Conservation (phyloP, 2,329 filamentous ascomycete genomes). For the Curvularia sp. region DNA sequence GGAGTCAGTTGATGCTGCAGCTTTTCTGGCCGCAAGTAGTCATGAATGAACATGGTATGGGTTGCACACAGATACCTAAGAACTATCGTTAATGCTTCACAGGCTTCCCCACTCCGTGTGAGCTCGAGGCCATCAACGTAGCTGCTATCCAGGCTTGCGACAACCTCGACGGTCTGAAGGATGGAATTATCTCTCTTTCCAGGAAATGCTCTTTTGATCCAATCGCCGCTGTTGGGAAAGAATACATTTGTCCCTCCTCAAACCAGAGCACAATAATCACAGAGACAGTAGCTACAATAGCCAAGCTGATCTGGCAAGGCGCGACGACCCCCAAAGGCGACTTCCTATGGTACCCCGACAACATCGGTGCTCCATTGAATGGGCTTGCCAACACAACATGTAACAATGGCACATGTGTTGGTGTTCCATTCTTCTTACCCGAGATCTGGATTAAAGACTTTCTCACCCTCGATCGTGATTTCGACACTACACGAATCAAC, state of each 20-base stretch:
- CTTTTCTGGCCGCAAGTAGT: constrained; percentile 34
- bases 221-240: constrained; percentile 19
- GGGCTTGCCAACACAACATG: constrained; percentile 18
- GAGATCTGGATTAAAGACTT: constrained; percentile 25
- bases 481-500: constrained; percentile 14
- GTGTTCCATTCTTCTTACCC: constrained; percentile 15
- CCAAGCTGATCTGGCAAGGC: constrained; percentile 24
- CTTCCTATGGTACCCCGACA: constrained; percentile 25
- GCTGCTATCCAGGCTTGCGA: constrained; percentile 34
- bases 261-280: constrained; percentile 18
- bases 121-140: constrained; percentile 29
- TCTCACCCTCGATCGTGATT: constrained; percentile 22
- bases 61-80: not conserved
- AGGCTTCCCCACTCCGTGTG: constrained; percentile 28
- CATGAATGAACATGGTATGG: constrained; percentile 35
- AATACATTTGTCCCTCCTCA: constrained; percentile 12
- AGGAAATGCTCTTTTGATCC: constrained; percentile 34
- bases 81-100: not conserved
- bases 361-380: constrained; percentile 17
- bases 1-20: constrained; percentile 25
- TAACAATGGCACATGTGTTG: constrained; percentile 19
- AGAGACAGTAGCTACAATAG: constrained; percentile 18
- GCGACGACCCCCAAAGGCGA: constrained; percentile 16
- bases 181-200: constrained; percentile 43
- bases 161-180: constrained; percentile 32